Conservation (phyloP, 208 protist genomes). For the Trypanosoma grayi region DNA sequence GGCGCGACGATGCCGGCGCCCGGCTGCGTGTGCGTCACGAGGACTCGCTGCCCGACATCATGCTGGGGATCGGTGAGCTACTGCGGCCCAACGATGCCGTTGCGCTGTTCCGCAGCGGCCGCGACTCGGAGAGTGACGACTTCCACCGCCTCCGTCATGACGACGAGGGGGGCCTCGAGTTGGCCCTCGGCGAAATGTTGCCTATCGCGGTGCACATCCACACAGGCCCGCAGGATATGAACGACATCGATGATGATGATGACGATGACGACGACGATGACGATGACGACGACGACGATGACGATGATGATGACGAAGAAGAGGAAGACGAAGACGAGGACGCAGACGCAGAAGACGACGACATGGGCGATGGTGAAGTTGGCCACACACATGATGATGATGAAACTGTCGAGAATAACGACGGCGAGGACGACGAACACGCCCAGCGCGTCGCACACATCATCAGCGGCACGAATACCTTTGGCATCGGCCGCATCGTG, state of each 20-base stretch:
- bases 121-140: background rate
- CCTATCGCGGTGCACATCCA: no score
- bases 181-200: background rate
- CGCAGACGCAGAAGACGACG: constrained; percentile 8
- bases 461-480: no score
- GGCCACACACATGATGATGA: constrained; percentile 22
- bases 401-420: constrained; percentile 1
- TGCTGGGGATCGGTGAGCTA: constrained; percentile 15
- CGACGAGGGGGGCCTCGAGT: background rate
- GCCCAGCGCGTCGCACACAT: no score
- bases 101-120: background rate
- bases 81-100: constrained; percentile 1
- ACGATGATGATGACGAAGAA: constrained; percentile 10
- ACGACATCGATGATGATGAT: background rate
- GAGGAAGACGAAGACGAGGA: constrained; percentile 25
- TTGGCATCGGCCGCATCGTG: no score
- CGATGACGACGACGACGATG: constrained; percentile 5
- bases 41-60: constrained; percentile 2
- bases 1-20: background rate
- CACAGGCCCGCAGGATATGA: no score
- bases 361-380: background rate
- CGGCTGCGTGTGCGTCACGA: constrained; percentile 5
- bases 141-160: background rate
- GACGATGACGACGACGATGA: constrained; percentile 7
- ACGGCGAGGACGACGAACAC: constrained; percentile 7